These are phyloP conservation scores for Phytophthora gonapodyides DNA, from an alignment of 352 stramenopile genomes.

Conservation along the genomic window DNA sequence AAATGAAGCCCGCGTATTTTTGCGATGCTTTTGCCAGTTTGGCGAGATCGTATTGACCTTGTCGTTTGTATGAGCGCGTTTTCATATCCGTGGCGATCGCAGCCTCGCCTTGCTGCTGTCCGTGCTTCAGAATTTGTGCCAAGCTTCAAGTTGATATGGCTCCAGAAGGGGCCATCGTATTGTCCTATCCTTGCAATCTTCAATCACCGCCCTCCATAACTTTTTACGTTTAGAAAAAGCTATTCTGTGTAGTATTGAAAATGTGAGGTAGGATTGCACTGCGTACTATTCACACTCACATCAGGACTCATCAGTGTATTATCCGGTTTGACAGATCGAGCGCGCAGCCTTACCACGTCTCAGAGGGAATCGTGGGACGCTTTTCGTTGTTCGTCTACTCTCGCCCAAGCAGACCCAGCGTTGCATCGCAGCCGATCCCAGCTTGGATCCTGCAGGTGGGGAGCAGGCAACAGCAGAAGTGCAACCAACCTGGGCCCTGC, in stretches of 20 bases:
- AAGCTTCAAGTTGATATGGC: conserved; percentile 40
- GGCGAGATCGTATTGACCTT: conserved; percentile 2
- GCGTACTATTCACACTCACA: background rate
- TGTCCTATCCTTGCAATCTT: conserved; percentile 34
- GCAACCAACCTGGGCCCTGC: conserved; percentile 16
- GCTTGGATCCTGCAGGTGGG: conserved; percentile 16
- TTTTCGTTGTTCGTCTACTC: conserved; percentile 36
- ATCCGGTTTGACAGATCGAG: conserved; percentile 3
- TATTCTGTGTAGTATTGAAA: background rate
- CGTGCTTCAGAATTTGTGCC: conserved; percentile 32
- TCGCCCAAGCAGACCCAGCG: conserved; percentile 32
- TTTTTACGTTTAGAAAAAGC: background rate
- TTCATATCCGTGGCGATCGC: conserved; percentile 18
- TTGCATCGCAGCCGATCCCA: conserved; percentile 31
- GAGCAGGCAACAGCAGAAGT: conserved; percentile 15
- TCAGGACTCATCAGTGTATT: background rate
- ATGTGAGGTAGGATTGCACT: background rate
- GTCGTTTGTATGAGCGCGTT: conserved; percentile 13
- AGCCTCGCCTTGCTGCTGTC: conserved; percentile 15
- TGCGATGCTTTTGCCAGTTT: conserved; percentile 14
- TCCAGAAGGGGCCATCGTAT: conserved; percentile 21
- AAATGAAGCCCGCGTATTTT: conserved; percentile 26
- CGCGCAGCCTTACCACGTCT: background rate
- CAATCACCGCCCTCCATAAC: conserved; percentile 19
- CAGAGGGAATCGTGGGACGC: conserved; percentile 2